Base-by-base conservation (phyloP, 495 filamentous ascomycete species). In the Aspergillus coremiiformis region DNA sequence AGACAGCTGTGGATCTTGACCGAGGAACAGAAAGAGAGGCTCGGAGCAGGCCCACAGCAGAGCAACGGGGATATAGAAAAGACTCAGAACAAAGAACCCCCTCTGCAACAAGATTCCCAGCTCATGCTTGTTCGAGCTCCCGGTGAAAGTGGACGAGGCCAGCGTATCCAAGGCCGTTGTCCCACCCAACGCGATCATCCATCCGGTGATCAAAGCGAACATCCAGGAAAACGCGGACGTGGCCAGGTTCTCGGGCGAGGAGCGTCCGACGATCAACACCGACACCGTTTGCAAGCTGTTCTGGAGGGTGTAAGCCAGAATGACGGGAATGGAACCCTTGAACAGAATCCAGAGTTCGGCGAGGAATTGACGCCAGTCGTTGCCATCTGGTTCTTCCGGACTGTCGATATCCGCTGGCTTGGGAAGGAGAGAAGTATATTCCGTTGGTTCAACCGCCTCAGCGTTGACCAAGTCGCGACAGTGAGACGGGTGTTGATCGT, bases 171-270 rank as follows among this genome's bases (percentile, higher is more conserved):
- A 72, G 1, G 90, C 90, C 1, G 89, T 96, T 2, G 90, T 92
- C 5, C 91, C 91, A n/a, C 91, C 91, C 3, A 96, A 74, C 0
- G 84, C 91, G 59, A 96, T 86, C 46, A 96, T 75, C 91, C 91
- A 95, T 1, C 79, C 91, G 1, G 88, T 92, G 10, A 87, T 82
- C 84, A 90, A 87, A 35, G 91, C 91, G 55, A 95, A 96, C 91
- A 95, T 91, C 69, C 92, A 89, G 0, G 86, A 85, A 67, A 95
- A 95, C 8, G 91, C 90, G 5, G 87, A 85, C 0, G 86, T 86
- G 1, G 90, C 86, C 8, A 96, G 73, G 17, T 89, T 82, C 64
- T 92, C 83, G 0, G 91, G 87, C 1, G 85, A 89, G 8, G 88
- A 73, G 9, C 89, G 82, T 19, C 91, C 91, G 17, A 89, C 88